phyloP scores from a whole-genome alignment of 1,284 basidiomycete genomes.

The Marasmius fiardii region DNA sequence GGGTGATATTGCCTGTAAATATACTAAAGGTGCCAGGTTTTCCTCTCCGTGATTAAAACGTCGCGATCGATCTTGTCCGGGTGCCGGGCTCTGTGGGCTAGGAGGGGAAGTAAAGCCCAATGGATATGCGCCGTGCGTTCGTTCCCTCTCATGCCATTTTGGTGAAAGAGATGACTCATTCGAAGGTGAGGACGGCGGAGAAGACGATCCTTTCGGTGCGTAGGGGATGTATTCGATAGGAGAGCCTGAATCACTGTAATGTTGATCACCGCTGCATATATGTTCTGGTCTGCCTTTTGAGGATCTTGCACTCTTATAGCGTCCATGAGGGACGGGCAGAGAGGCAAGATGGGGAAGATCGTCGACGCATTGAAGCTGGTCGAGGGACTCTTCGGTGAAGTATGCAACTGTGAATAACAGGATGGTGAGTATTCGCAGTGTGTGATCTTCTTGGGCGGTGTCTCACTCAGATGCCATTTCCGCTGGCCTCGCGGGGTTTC shows the following conservation, averaged over 20 bases:
- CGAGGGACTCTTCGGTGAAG: conserved; percentile 65
- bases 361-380: conserved; percentile 56
- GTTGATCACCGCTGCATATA: conserved; percentile 39
- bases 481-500: conserved; percentile 60
- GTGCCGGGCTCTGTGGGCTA: conserved; percentile 11
- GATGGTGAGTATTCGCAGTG: background rate
- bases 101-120: background rate
- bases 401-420: conserved; percentile 56
- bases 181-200: conserved; percentile 21
- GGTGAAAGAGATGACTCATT: conserved; percentile 7
- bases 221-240: conserved; percentile 40
- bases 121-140: background rate
- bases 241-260: background rate
- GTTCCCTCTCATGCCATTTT: background rate
- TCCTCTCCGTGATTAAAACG: conserved; percentile 25
- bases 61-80: conserved; percentile 33
- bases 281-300: conserved; percentile 51
- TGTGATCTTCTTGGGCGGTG: background rate
- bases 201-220: conserved; percentile 25
- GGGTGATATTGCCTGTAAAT: conserved; percentile 44
- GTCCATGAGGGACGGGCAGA: conserved; percentile 59
- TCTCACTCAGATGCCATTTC: conserved; percentile 81
- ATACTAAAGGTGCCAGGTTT: conserved; percentile 50
- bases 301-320: conserved; percentile 66
- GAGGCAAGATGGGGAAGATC: conserved; percentile 55